Conservation (phyloP, 768 basidiomycete genomes). For the Hypholoma fasciculare region DNA sequence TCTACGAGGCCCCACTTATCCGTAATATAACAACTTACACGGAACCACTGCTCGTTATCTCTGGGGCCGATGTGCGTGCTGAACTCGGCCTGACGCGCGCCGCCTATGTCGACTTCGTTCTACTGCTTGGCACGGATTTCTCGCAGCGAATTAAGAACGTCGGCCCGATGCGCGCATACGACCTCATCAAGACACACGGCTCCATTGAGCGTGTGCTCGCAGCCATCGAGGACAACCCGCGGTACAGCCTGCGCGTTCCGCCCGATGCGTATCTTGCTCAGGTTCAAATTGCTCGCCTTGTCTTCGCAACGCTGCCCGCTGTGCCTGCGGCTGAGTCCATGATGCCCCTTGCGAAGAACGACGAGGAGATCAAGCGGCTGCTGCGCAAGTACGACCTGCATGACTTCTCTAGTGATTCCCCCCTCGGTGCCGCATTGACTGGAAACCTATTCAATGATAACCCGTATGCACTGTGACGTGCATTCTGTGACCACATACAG, state of each 20-base stretch:
- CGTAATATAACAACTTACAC: slow-evolving; percentile 69
- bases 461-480: slow-evolving; percentile 33
- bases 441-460: slow-evolving; percentile 72
- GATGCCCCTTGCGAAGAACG: slow-evolving; percentile 36
- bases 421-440: slow-evolving; percentile 13
- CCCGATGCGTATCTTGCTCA: slow-evolving; percentile 60
- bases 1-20: slow-evolving; percentile 81
- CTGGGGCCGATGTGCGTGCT: slow-evolving; percentile 60
- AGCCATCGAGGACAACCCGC: slow-evolving; percentile 62
- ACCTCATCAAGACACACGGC: slow-evolving; percentile 69
- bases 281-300: slow-evolving; percentile 57
- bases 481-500: no score
- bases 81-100: slow-evolving; percentile 55
- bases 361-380: slow-evolving; percentile 41
- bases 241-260: slow-evolving; percentile 51
- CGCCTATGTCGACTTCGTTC: slow-evolving; percentile 79
- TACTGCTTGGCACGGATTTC: slow-evolving; percentile 91
- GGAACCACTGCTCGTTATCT: slow-evolving; percentile 62
- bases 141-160: slow-evolving; percentile 81
- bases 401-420: slow-evolving; percentile 17
- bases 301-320: slow-evolving; percentile 69
- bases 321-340: slow-evolving; percentile 41
- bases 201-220: slow-evolving; percentile 63
- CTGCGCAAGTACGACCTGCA: slow-evolving; percentile 49
- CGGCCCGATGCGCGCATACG: slow-evolving; percentile 77